Conservation (phyloP, 768 basidiomycete genomes). For the Coprinopsis marcescibilis region DNA sequence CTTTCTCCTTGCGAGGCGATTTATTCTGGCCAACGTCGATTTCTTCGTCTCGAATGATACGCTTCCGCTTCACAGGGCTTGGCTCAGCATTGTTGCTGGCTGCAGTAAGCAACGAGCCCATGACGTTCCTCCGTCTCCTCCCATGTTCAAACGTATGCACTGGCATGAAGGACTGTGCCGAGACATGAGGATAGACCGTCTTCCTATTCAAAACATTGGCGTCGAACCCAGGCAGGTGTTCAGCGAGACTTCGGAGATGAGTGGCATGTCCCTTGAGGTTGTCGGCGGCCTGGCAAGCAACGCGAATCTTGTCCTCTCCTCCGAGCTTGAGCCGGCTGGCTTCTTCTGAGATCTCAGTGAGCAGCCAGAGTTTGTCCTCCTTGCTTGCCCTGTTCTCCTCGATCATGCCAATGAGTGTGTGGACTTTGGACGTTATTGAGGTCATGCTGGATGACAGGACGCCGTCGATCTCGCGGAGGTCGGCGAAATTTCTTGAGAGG, state of each 20-base stretch:
- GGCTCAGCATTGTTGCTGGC: conserved; percentile 41
- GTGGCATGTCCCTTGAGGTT: conserved; percentile 62
- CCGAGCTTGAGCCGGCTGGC: conserved; percentile 87
- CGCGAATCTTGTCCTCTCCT: conserved; percentile 96
- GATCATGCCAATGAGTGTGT: conserved; percentile 68
- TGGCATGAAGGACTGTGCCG: conserved; percentile 64
- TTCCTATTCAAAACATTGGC: conserved; percentile 47
- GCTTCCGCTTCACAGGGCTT: conserved; percentile 63
- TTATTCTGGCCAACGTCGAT: conserved; percentile 39
- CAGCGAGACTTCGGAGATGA: conserved; percentile 59
- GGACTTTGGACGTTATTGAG: conserved; percentile 76
- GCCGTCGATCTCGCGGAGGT: conserved; percentile 97
- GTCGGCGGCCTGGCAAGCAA: conserved; percentile 88
- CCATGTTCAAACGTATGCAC: conserved; percentile 55
- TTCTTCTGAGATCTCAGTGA: conserved; percentile 93
- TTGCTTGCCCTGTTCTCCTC: conserved; percentile 53
- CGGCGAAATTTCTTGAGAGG: conserved; percentile 90
- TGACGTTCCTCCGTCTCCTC: conserved; percentile 51
- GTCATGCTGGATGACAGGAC: conserved; percentile 87
- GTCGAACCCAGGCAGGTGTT: conserved; percentile 61
- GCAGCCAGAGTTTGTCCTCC: conserved; percentile 77
- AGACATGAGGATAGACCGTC: conserved; percentile 74
- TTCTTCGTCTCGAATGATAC: conserved; percentile 59
- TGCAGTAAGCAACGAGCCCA: conserved; percentile 46
- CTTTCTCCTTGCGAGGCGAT: conserved; percentile 58